phyloP scores from a whole-genome alignment of 129 eudicot species.

The Apium graveolens region DNA sequence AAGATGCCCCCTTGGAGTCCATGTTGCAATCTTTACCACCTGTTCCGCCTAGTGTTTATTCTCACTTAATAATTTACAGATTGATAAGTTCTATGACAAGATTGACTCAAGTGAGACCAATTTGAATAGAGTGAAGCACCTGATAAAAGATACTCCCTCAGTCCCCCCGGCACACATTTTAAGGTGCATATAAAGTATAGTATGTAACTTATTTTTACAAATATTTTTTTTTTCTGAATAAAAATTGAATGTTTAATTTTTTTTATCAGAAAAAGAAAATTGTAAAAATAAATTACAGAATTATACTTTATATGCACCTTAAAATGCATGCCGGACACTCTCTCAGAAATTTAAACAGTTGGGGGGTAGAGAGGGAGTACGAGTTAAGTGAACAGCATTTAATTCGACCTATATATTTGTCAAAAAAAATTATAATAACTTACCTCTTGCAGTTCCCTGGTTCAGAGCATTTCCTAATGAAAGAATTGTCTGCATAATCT shows the following conservation, averaged over 20 bases:
- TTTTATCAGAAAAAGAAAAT: too few species aligned
- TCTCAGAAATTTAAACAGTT: too few species aligned
- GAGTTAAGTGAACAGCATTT: neutral
- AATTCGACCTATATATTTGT: neutral
- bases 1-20: neutral
- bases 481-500: conserved; percentile 94
- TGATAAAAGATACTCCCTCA: neutral
- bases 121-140: neutral
- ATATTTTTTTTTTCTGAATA: too few species aligned
- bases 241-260: too few species aligned
- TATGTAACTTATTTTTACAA: too few species aligned
- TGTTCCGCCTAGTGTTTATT: neutral
- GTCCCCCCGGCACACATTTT: too few species aligned
- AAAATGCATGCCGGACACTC: too few species aligned
- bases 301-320: too few species aligned
- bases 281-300: too few species aligned
- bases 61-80: neutral
- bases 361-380: too few species aligned
- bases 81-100: neutral
- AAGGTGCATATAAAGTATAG: too few species aligned
- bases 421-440: conserved; percentile 14
- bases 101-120: neutral
- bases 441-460: conserved; percentile 97
- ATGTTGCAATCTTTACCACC: neutral
- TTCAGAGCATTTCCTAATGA: conserved; percentile 92